A percentile compares a stretch with the other conserved stretches of the same genome.
Evolutionary conservation across 2,329 filamentous ascomycete species (phyloP).

Genomic region (Paraphoma chrysanthemicola): DNA sequence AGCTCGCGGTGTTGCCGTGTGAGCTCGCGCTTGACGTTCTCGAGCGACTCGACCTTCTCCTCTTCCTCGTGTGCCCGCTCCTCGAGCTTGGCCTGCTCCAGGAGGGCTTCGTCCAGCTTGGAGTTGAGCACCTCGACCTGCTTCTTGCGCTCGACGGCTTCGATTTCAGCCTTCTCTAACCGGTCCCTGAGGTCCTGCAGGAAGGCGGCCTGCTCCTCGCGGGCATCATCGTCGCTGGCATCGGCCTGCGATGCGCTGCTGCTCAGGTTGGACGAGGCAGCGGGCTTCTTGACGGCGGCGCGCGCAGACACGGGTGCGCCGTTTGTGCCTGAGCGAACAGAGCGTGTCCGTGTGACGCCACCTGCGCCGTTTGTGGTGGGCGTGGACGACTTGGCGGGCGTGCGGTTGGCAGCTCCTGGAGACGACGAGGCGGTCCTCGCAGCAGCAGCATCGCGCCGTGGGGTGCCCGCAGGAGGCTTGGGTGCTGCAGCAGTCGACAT

Average conservation of each 20-base stretch:
- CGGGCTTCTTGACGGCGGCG: conserved; percentile 46
- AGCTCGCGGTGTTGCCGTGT: conserved; percentile 86
- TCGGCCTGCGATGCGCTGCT: conserved; percentile 43
- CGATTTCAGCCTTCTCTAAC: conserved; percentile 78
- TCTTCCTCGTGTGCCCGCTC: conserved; percentile 87
- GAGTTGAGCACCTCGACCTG: conserved; percentile 85
- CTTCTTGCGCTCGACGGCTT: conserved; percentile 80
- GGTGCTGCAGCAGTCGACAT: conserved; percentile 46
- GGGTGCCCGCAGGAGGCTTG: conserved; percentile 45
- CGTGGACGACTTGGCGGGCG: conserved; percentile 37
- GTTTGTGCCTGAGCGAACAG: conserved; percentile 37
- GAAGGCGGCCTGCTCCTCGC: conserved; percentile 78
- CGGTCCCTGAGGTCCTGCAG: conserved; percentile 86
- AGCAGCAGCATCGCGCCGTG: conserved; percentile 29
- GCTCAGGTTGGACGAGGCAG: conserved; percentile 41
- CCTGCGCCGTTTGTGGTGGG: conserved; percentile 38
- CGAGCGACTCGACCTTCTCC: conserved; percentile 79
- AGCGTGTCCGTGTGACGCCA: conserved; percentile 39
- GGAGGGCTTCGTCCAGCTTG: conserved; percentile 81
- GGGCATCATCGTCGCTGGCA: conserved; percentile 66
- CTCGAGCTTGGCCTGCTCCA: conserved; percentile 85
- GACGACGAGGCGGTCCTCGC: conserved; percentile 33
- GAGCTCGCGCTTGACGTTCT: conserved; percentile 84
- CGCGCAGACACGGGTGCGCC: conserved; percentile 49
- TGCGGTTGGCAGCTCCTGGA: conserved; percentile 41